phyloP scores from a whole-genome alignment of 768 basidiomycete species.

The Lepiota brunneoincarnata region DNA sequence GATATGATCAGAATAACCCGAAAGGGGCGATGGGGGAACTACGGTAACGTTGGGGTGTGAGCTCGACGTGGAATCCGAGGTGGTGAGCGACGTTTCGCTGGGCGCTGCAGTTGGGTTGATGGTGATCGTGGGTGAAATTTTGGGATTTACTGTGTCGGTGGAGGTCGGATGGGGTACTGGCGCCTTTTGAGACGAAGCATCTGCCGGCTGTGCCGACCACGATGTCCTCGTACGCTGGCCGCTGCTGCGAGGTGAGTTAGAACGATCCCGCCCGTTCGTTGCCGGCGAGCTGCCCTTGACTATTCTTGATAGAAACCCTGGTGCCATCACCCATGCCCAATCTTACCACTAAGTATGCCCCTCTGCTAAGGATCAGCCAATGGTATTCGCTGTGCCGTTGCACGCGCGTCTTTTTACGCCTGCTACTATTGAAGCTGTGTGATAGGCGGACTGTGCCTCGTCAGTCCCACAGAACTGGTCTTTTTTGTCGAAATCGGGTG shows the following conservation, averaged over 20 bases:
- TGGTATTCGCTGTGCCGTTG: too few relatives aligned
- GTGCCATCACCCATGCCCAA: slow-evolving; percentile 6
- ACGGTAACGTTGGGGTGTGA: slow-evolving; percentile 9
- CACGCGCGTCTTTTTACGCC: too few relatives aligned
- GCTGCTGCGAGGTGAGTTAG: background rate
- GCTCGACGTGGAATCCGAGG: background rate
- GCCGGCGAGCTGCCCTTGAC: slow-evolving; percentile 5
- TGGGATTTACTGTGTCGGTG: background rate
- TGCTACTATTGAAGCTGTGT: too few relatives aligned
- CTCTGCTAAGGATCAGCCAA: too few relatives aligned
- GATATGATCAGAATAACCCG: background rate
- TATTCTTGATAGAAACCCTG: slow-evolving; percentile 9
- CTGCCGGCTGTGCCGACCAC: background rate
- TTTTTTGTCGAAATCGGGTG: too few relatives aligned
- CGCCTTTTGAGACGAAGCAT: background rate
- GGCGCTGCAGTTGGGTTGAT: background rate
- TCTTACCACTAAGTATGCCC: too few relatives aligned
- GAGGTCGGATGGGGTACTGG: background rate
- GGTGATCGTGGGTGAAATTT: slow-evolving; percentile 1
- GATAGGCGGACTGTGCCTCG: too few relatives aligned
- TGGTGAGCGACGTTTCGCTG: slow-evolving; percentile 3
- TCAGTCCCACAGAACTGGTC: too few relatives aligned
- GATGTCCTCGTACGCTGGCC: background rate
- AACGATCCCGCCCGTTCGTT: slow-evolving; percentile 1
- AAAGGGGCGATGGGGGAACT: slow-evolving; percentile 4